Evolutionary conservation across 495 filamentous ascomycete species (phyloP), one percentile per base, ranked within the genome.

Genomic region (Penicillium subrubescens): DNA sequence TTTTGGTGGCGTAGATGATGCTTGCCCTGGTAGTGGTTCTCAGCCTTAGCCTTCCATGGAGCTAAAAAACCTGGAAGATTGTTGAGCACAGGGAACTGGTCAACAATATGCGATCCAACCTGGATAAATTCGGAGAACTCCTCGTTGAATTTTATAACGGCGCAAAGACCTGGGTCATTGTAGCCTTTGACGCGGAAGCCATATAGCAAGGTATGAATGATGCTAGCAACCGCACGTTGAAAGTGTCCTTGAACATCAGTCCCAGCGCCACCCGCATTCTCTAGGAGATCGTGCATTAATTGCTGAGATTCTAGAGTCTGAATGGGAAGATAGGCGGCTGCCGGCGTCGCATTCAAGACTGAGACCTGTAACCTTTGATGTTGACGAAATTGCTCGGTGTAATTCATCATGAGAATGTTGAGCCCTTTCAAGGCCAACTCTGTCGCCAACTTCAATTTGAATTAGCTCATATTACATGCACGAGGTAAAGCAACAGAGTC

Each of bases 391-490:
- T 71, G 65, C 3, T 65, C 63, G 0, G 68, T 71, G 29, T 71
- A 66, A 35, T 68, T 71, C 66, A 68, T 71, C 66, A 68, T 66
- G 46, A 68, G 59, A 33, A 68, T 63, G 25, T 66, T 68, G 6
- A 71, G 56, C 15, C 68, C 65, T 34, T 66, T 68, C 59, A 71
- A 50, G 14, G 68, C 66, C 21, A 68, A 3, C 25, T 53, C 51
- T 1, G 65, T 61, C 33, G 68, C 68, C 19, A 71, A 39, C 68
- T 71, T 25, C 29, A n/a, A n/a, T 59, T 44, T 15, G 14, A 0
- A 11, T 53, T 33, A 53, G 51, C 51, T 53, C 6, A 33, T 17
- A 1, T n/a, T 6, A n/a, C 1, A 31, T n/a, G 5, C 10, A 8
- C 25, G 8, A 23, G n/a, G n/a, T n/a, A 17, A 53, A 11, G 14